Percentiles rank a stretch among this genome's conserved stretches.
Conservation (phyloP, 2,329 filamentous ascomycete genomes). For the Pestalotiopsis sp. region DNA sequence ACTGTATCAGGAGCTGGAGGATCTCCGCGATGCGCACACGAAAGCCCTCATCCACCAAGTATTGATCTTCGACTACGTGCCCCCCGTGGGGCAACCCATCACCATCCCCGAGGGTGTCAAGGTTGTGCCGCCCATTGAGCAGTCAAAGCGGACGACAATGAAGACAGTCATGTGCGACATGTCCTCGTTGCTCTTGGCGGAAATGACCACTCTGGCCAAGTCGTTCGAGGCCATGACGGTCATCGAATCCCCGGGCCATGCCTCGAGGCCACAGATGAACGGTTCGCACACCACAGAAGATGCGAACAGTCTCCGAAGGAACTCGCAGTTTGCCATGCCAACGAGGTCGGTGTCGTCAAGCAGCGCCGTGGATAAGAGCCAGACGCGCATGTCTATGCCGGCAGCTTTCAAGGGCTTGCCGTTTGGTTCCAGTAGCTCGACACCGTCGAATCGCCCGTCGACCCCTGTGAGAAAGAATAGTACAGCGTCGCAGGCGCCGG, state of each 20-base stretch:
- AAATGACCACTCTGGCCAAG: conserved; percentile 74
- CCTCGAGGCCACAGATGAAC: conserved; percentile 40
- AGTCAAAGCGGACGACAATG: conserved; percentile 76
- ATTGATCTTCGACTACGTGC: conserved; percentile 74
- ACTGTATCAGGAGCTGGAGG: conserved; percentile 69
- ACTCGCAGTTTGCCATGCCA: conserved; percentile 56
- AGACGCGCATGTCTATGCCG: conserved; percentile 81
- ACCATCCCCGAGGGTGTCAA: conserved; percentile 69
- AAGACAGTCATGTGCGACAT: conserved; percentile 81
- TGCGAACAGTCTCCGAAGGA: conserved; percentile 47
- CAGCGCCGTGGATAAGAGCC: conserved; percentile 57
- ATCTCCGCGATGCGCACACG: conserved; percentile 71
- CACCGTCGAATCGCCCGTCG: conserved; percentile 47
- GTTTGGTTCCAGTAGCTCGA: conserved; percentile 46
- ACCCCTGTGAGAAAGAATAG: conserved; percentile 48
- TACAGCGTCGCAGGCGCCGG: conserved; percentile 48
- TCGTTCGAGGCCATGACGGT: conserved; percentile 72
- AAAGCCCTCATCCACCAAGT: conserved; percentile 78
- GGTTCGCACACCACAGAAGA: conserved; percentile 45
- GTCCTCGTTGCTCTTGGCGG: conserved; percentile 71
- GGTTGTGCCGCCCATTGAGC: conserved; percentile 67
- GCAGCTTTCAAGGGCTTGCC: conserved; percentile 51
- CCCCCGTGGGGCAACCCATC: conserved; percentile 47
- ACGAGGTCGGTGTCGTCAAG: conserved; percentile 57
- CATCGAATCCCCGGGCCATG: conserved; percentile 74